phyloP scores from a whole-genome alignment of 148 eudicot genomes.

The Mesembryanthemum crystallinum region DNA sequence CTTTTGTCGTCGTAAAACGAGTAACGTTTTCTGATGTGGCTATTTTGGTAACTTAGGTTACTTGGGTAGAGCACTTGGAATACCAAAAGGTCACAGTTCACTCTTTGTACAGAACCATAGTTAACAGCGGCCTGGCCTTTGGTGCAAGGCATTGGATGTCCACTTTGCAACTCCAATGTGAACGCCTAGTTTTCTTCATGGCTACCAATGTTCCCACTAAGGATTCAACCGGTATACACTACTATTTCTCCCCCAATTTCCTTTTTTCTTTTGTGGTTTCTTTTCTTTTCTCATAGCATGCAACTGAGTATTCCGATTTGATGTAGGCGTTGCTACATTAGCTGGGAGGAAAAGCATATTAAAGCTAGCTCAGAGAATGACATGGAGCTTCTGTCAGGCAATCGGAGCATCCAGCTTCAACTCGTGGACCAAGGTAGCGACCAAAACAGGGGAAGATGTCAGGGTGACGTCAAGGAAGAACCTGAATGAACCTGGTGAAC shows the following conservation, averaged over 20 bases:
- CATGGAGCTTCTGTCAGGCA: conserved; percentile 67
- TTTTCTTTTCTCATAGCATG: neutral
- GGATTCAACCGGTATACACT: conserved; percentile 67
- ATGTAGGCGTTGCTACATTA: conserved; percentile 72
- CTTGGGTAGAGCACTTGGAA: conserved; percentile 92
- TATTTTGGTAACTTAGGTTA: conserved; percentile 47
- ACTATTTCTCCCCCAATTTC: neutral
- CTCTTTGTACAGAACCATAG: conserved; percentile 64
- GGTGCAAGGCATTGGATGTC: conserved; percentile 91
- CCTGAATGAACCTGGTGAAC: conserved; percentile 83
- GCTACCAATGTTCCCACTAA: conserved; percentile 92
- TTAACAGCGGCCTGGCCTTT: conserved; percentile 84
- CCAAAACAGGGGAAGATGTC: conserved; percentile 84
- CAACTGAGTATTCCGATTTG: neutral
- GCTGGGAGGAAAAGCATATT: conserved; percentile 93
- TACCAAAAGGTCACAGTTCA: conserved; percentile 68
- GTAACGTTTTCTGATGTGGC: no score
- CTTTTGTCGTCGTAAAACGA: neutral
- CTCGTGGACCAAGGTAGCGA: conserved; percentile 75
- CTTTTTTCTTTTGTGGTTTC: no score
- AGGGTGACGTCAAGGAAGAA: conserved; percentile 80
- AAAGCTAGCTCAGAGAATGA: conserved; percentile 93
- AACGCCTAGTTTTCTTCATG: conserved; percentile 78
- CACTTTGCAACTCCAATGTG: conserved; percentile 84
- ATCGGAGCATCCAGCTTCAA: conserved; percentile 78